Evolutionary conservation across 768 basidiomycete genomes (phyloP), one percentile per base, ranked within the genome.

Genomic region (Lactifluus volemus): DNA sequence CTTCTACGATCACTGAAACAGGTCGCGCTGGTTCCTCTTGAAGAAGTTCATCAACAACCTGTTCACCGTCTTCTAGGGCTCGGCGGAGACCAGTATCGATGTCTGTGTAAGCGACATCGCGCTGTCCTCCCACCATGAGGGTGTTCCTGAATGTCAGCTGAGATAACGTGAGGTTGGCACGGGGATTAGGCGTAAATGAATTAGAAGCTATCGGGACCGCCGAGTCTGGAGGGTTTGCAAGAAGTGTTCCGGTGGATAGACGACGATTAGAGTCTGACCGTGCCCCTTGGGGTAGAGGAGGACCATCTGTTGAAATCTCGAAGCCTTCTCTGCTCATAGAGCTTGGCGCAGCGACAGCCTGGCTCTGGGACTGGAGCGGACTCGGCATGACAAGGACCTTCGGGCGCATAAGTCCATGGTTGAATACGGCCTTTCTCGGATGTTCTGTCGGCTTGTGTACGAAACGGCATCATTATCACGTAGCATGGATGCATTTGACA

Each of bases 311-410:
- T 15, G 84, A 80, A 49, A 78, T 70, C 69, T 82, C 77, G 70
- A 91, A 88, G 9, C 85, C 86, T 51, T 82, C 82, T 50, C 78
- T 75, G 36, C 77, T 67, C 44, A 70, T 73, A 53, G 63, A 12
- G n/a, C 75, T 70, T 17, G 76, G 64, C 21, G 73, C 64, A 30
- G 71, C 63, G 41, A 72, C 67, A 15, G 75, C 68, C 15, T 73
- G 68, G 17, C 75, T 68, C 17, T 73, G 68, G 53, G 77, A 74
- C 67, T 94, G 89, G 41, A 96, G 75, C 1, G 92, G 90, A 63
- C 87, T 88, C 10, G 94, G 94, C 94, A 97, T 96, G 63, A 97
- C 84, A 49, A 97, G 84, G n/a, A 93, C 80, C 71, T 93, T 93
- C 1, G 94, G 94, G 21, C 93, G 81, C 66, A 96, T 78, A 48